Percentiles rank a stretch among this genome's conserved stretches.
Evolutionary conservation across 1,284 basidiomycete genomes (phyloP).

Genomic region (Rhodotorula sp.): DNA sequence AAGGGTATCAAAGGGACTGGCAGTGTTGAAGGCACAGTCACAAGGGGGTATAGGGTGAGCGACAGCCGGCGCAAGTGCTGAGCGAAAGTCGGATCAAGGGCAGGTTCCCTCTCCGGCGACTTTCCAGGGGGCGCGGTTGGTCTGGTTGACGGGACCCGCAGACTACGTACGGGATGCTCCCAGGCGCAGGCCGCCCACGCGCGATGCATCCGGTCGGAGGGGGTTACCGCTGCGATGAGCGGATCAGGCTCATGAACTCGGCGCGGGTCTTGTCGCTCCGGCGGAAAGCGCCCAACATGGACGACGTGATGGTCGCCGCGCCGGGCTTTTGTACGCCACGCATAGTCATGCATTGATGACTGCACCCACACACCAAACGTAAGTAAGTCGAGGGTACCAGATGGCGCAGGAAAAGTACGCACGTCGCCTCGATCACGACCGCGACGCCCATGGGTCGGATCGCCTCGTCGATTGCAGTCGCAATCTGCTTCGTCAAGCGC

Average conservation of each 20-base stretch:
- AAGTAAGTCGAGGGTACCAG: too few relatives aligned
- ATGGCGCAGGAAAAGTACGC: slow-evolving; percentile 51
- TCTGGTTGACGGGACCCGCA: too few relatives aligned
- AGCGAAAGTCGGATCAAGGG: background rate
- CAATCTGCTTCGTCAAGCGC: slow-evolving; percentile 95
- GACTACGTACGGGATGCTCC: too few relatives aligned
- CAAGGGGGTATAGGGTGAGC: background rate
- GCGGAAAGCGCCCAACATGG: slow-evolving; percentile 98
- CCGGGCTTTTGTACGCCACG: slow-evolving; percentile 99
- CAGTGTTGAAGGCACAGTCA: slow-evolving; percentile 4
- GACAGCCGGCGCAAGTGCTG: background rate
- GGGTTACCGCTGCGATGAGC: slow-evolving; percentile 35
- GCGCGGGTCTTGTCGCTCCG: slow-evolving; percentile 96
- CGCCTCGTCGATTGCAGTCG: slow-evolving; percentile 93
- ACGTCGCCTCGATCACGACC: slow-evolving; percentile 98
- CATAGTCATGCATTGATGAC: slow-evolving; percentile 99
- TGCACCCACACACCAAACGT: slow-evolving; percentile 49
- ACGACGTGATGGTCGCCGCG: slow-evolving; percentile 92
- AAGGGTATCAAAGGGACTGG: background rate
- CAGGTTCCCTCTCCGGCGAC: background rate
- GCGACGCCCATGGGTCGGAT: slow-evolving; percentile 97
- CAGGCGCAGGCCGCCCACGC: background rate
- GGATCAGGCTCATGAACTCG: slow-evolving; percentile 59
- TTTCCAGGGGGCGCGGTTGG: background rate
- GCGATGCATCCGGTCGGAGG: background rate